Evolutionary conservation across 1,284 basidiomycete species (phyloP).

Genomic region (Stereum hirsutum): DNA sequence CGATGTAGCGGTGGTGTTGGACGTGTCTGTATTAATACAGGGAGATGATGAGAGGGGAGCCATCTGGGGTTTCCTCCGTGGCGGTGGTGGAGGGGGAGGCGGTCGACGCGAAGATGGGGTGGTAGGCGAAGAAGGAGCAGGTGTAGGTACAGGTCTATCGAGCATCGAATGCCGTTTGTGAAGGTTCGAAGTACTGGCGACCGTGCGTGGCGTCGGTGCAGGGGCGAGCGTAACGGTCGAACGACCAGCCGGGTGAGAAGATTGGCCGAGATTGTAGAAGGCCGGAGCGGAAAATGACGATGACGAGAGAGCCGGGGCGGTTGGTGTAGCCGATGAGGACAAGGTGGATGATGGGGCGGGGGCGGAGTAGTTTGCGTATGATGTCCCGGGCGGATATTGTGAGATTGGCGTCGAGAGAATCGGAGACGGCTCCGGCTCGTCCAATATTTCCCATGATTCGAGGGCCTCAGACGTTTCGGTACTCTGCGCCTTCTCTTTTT

Average conservation of each 20-base stretch:
- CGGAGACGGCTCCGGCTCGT: too few relatives aligned
- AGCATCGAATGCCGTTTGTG: constrained; percentile 14
- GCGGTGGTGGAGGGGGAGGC: constrained; percentile 16
- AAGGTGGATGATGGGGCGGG: constrained; percentile 5
- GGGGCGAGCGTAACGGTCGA: neutral
- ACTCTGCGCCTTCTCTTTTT: constrained; percentile 4
- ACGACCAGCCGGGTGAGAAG: constrained; percentile 1
- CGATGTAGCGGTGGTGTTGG: neutral
- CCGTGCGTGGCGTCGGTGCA: constrained; percentile 1
- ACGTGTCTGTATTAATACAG: neutral
- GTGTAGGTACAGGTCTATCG: constrained; percentile 15
- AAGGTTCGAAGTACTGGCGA: constrained; percentile 4
- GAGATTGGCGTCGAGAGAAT: too few relatives aligned
- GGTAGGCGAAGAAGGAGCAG: constrained; percentile 1
- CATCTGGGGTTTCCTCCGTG: neutral
- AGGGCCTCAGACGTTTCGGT: constrained; percentile 8
- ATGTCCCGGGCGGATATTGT: too few relatives aligned
- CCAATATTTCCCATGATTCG: constrained; percentile 18
- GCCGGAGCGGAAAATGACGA: constrained; percentile 4
- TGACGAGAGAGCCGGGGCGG: neutral
- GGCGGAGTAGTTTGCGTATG: too few relatives aligned
- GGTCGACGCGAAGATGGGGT: constrained; percentile 6
- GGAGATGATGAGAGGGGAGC: constrained; percentile 1
- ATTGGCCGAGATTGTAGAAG: too few relatives aligned
- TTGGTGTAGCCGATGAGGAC: constrained; percentile 5